phyloP scores from a whole-genome alignment of 2,329 filamentous ascomycete genomes.

The Colletotrichum liriopes region DNA sequence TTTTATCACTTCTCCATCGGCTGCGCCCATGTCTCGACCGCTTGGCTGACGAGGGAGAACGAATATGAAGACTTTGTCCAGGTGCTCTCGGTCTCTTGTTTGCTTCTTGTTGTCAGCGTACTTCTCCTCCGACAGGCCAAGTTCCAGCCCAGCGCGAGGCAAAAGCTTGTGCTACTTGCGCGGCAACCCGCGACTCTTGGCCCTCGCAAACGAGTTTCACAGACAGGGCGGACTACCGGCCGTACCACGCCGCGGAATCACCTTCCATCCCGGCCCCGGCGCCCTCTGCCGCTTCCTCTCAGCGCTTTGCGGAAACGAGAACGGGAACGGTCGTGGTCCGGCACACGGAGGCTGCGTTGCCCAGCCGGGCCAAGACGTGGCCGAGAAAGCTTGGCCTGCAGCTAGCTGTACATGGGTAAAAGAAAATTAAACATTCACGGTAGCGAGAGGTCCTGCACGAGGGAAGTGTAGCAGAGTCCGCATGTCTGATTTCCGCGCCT shows the following conservation, averaged over 20 bases:
- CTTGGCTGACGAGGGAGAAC: background rate
- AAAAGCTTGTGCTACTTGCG: background rate
- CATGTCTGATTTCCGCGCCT: background rate
- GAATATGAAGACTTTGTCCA: background rate
- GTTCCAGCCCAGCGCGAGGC: background rate
- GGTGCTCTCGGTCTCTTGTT: background rate
- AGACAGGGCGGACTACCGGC: background rate
- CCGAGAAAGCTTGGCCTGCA: conserved; percentile 28
- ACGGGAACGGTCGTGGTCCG: background rate
- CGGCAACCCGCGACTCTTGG: background rate
- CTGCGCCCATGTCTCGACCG: background rate
- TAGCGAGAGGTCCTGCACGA: background rate
- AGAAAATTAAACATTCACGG: background rate
- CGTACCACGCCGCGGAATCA: background rate
- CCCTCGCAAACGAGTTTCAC: background rate
- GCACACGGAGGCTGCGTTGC: background rate
- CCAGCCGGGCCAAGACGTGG: conserved; percentile 27
- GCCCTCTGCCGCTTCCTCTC: background rate
- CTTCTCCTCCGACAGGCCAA: background rate
- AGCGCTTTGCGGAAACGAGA: background rate
- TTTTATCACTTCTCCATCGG: background rate
- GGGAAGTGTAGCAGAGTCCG: background rate
- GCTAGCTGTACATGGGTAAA: conserved; percentile 1
- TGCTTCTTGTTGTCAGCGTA: background rate
- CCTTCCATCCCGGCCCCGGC: background rate